Evolutionary conservation across 441 rosid genomes (phyloP).

Genomic region (Gossypium schwendimanii): DNA sequence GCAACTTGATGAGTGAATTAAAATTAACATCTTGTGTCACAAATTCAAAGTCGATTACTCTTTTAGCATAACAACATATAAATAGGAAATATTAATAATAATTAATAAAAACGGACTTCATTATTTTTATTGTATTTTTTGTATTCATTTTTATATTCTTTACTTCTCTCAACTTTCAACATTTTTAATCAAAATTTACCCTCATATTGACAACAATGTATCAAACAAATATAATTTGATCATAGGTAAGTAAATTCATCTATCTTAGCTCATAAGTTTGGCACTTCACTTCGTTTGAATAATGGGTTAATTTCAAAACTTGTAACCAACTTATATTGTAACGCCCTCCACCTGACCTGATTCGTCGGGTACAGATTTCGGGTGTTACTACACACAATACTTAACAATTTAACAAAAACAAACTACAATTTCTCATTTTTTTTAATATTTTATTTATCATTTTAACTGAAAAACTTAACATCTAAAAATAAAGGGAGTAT

Average conservation of each 20-base stretch:
- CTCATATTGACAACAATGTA: background rate
- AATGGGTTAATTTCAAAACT: background rate
- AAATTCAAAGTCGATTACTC: no score
- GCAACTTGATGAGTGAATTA: no score
- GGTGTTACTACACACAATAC: no score
- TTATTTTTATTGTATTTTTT: background rate
- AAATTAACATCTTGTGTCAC: no score
- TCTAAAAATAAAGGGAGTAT: no score
- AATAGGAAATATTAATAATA: background rate
- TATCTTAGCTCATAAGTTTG: background rate
- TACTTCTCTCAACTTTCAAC: background rate
- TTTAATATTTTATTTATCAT: no score
- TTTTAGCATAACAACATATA: background rate
- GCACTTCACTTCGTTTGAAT: background rate
- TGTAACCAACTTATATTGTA: no score
- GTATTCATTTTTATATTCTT: background rate
- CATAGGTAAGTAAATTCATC: background rate
- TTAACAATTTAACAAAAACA: no score
- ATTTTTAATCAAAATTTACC: background rate
- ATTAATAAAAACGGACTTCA: background rate
- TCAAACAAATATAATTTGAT: background rate
- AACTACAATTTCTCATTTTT: no score
- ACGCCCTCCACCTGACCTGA: no score
- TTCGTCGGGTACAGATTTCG: no score
- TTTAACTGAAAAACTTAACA: no score